A percentile compares a stretch with the other conserved stretches of the same genome.
Evolutionary conservation across 2,329 filamentous ascomycete species (phyloP).

Genomic region (Aureobasidium namibiae): DNA sequence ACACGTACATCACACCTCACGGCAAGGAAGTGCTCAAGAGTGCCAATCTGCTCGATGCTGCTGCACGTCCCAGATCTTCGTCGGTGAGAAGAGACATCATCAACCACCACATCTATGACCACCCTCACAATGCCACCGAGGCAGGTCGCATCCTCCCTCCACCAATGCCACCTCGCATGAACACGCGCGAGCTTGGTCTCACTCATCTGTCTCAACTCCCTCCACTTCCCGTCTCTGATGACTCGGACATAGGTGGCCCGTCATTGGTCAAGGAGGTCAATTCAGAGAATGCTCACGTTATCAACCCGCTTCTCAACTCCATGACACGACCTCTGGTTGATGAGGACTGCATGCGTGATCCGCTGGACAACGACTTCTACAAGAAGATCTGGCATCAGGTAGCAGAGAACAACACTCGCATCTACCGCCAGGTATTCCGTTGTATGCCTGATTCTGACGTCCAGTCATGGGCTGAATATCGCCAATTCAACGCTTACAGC

Average conservation of each 20-base stretch:
- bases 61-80: background rate
- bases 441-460: constrained; percentile 97
- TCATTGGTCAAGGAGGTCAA: constrained; percentile 48
- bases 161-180: constrained; percentile 49
- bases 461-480: constrained; percentile 86
- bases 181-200: constrained; percentile 60
- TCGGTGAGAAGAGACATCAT: background rate
- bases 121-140: constrained; percentile 12
- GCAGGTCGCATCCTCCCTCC: constrained; percentile 42
- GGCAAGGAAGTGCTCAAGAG: constrained; percentile 56
- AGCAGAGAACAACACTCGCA: constrained; percentile 89
- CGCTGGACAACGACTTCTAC: constrained; percentile 72
- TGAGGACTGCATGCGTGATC: constrained; percentile 92
- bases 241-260: constrained; percentile 75
- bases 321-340: constrained; percentile 67
- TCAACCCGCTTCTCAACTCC: constrained; percentile 50
- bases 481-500: constrained; percentile 69
- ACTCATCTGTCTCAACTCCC: constrained; percentile 62
- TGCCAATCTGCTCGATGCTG: background rate
- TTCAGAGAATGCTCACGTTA: constrained; percentile 37
- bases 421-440: constrained; percentile 88
- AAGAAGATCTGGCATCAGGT: constrained; percentile 80
- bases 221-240: constrained; percentile 60
- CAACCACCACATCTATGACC: background rate
- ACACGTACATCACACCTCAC: constrained; percentile 51